Evolutionary conservation across 306 rosid species (phyloP), one percentile per base, ranked within the genome.

Genomic region (Pueraria montana): DNA sequence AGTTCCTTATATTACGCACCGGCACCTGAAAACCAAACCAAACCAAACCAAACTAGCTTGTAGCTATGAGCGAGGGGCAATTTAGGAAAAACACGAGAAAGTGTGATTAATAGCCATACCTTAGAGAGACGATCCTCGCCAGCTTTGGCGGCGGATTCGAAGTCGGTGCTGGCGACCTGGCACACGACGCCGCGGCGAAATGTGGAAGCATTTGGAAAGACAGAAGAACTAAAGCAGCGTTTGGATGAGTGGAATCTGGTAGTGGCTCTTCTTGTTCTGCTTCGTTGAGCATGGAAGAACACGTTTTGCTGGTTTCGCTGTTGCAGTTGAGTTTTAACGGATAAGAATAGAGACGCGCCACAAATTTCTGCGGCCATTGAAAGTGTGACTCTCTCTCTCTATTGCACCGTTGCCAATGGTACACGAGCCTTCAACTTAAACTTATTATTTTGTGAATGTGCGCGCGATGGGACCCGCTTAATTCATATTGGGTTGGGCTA

Each of bases 111-210:
- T 11, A 5, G 27, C 2, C 2, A 48, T 38, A 84, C 97, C 90
- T 93, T 95, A 26, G 86, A 80, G 34, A 95, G 97, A 42, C 98
- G 98, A 73, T 95, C 87, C 79, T 88, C 87, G 61, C 97, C 98
- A 3, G 78, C 89, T 87, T 78, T 73, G 26, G 66, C 86, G 32
- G 89, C 68, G 74, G 83, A 45, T 17, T 89, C 89, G 69, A 85
- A 61, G 74, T 88, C 90, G 82, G 76, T 66, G 84, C 72, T 77
- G 5, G 91, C 82, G 50, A 88, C 81, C 43, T 81, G 91, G 76
- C 92, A 91, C 76, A 65, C 45, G 42, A 87, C 79, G 63, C 79
- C 27, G 59, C 42, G 81, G 78, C 83, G 84, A 9, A 63, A 68
- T 40, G 70, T 26, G 82, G 86, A 52, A 10, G 77, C 84, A 82